These are phyloP conservation scores for Botrytis elliptica DNA, from an alignment of 2,329 filamentous ascomycete species.

Conservation along the genomic window DNA sequence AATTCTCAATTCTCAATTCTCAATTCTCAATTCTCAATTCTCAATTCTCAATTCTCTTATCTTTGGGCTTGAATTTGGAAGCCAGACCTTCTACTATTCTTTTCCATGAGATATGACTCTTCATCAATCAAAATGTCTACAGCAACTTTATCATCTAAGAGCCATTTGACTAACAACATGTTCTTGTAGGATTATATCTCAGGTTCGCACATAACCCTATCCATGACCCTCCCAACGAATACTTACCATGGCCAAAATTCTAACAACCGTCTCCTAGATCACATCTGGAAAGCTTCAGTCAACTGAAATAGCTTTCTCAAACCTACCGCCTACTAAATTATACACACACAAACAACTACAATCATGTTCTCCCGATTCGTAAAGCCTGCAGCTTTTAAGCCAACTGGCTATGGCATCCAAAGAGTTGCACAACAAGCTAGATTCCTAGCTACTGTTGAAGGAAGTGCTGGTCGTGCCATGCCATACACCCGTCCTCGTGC, in stretches of 20 bases:
- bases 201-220: constrained; percentile 47
- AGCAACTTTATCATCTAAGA: neutral
- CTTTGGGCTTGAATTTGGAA: neutral
- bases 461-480: constrained; percentile 68
- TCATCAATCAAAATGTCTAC: neutral
- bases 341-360: constrained; percentile 38
- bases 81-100: neutral
- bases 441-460: constrained; percentile 64
- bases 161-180: constrained; percentile 48
- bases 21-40: neutral
- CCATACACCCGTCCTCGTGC: constrained; percentile 56
- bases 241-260: constrained; percentile 31
- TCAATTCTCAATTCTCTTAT: constrained; percentile 1
- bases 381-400: constrained; percentile 51
- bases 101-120: neutral
- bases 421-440: constrained; percentile 43
- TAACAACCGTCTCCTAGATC: constrained; percentile 38
- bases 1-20: neutral
- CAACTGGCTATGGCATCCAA: constrained; percentile 35
- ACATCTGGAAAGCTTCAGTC: constrained; percentile 46
- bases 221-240: constrained; percentile 10
- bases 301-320: constrained; percentile 39
- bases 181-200: constrained; percentile 68
- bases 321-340: constrained; percentile 26
- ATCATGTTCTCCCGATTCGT: constrained; percentile 61